Evolutionary conservation across 148 eudicot genomes (phyloP), one percentile per base, ranked within the genome.

Genomic region (Hydrangea macrophylla): DNA sequence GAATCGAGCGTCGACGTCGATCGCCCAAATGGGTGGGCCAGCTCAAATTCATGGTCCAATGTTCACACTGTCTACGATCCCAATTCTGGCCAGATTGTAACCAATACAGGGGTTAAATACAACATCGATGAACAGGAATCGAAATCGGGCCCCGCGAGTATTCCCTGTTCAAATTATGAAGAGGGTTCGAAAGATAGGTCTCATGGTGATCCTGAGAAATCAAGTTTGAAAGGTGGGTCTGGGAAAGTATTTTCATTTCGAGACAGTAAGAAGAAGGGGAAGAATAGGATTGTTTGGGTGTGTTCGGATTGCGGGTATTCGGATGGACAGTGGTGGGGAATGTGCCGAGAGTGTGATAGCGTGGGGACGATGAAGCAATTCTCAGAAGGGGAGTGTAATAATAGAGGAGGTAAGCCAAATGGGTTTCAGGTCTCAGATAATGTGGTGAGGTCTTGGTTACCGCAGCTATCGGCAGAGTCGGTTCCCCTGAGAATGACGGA

Each of bases 271-370:
- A 88, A 68, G 62, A 90, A 79, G 70, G 85, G 84, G 65, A 90
- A 84, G 81, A 68, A 54, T 55, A 88, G 68, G 76, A 48, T 51
- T 57, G 13, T 50, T 27, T 85, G 78, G 81, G 97, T 94, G 44
- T 94, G 99, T 68, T 72, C 82, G 64, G 64, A 82, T 63, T 94
- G 99, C 61, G 97, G 97, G 62, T 64, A 87, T 65, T 73, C 85
- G 44, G 75, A 77, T 53, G 88, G 86, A 45, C 96, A 90, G 78
- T 94, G 99, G 99, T 90, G 97, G 99, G 99, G 97, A 17, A 40
- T 76, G 24, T 94, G 99, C 60, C 72, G 65, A 44, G 31, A 67
- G 60, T 94, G 99, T 55, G 65, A 64, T 20, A 25, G 60, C 8
- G 80, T 75, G 7, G 91, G 89, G 15, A 88, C 92, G 0, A 58